Evolutionary conservation across 257 asterid species (phyloP), one percentile per base, ranked within the genome.

Genomic region (Eucommia ulmoides): DNA sequence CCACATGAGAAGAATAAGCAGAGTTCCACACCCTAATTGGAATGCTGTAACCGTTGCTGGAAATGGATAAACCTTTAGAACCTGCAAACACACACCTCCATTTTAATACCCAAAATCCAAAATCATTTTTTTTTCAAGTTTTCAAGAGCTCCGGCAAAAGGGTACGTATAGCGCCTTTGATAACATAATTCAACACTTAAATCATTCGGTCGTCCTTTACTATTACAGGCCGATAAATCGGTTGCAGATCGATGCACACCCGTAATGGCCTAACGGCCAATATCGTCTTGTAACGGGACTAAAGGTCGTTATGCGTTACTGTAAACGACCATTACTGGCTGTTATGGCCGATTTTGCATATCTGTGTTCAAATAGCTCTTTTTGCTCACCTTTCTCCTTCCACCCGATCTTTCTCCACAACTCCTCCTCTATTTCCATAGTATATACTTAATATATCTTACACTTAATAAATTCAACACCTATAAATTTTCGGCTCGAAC

Each of bases 31-130:
- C 16, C 91, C 91, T 49, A 79, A 79, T 63, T 87, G 97, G 41
- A 79, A 81, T 20, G 93, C 93, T 0, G 94, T 78, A 54, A 87
- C 71, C 2, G 94, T 87, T 26, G 93, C 82, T 19, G 97, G 88
- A 58, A 64, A 81, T 12, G 89, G 88, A 65, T 46, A 87, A 24
- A 65, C 80, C 81, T 87, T 87, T 60, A 88, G 58, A 56, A 88
- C 86, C 93, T 81, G 73, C 50, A 61, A 35, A 22, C 23, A 49
- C 25, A 23, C n/a, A n/a, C n/a, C n/a, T n/a, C n/a, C n/a, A n/a
- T n/a, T n/a, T n/a, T n/a, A n/a, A n/a, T n/a, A n/a, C n/a, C n/a
- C n/a, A n/a, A n/a, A n/a, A n/a, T n/a, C n/a, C n/a, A n/a, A n/a
- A n/a, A n/a, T n/a, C n/a, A n/a, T n/a, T n/a, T n/a, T n/a, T n/a